Base-by-base conservation (phyloP, 2,329 filamentous ascomycete species). In the Metarhizium robertsii region DNA sequence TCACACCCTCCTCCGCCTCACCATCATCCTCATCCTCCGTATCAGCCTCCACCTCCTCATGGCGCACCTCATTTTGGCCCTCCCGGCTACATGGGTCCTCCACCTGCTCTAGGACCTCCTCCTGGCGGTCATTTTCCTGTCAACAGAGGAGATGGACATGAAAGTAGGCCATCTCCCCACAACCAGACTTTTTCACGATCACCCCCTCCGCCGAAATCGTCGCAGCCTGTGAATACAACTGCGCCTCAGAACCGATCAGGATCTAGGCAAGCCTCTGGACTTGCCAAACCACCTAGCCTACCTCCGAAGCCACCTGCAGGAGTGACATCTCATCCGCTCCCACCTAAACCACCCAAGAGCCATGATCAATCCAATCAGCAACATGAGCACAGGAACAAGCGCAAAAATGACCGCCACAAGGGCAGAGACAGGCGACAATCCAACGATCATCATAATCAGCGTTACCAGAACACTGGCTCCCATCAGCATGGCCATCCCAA, bases 321-420 rank as follows among this genome's bases (percentile, higher is more conserved):
- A n/a, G 47, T 55, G 50, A 45, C 25, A 60, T 34, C 60, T 20
- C 60, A 64, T 32, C 62, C 67, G 6, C 64, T 70, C 7, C 68
- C 68, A 6, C 67, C 67, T 5, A 70, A 67, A 49, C 68, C 67
- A 2, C 68, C 61, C 18, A 63, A 63, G 52, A 65, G 60, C 32
- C 62, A 62, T 36, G 62, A 66, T 42, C 64, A 66, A 49, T 55
- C 62, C 13, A 64, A 68, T 11, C 55, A 63, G 20, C 59, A 62
- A 45, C 65, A 64, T 11, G 68, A 69, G 25, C 60, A 66, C 51
- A 62, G 64, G 16, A 64, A 65, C 45, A 70, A 64, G 49, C 65
- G 66, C 20, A 67, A 63, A 46, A 61, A 65, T 51, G 69, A 73
- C 29, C 65, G 67, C 8, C 64, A 70, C 13, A 67, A 64, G 20